Evolutionary conservation across 768 basidiomycete species (phyloP), one percentile per base, ranked within the genome.

Genomic region (Mycena maculata): DNA sequence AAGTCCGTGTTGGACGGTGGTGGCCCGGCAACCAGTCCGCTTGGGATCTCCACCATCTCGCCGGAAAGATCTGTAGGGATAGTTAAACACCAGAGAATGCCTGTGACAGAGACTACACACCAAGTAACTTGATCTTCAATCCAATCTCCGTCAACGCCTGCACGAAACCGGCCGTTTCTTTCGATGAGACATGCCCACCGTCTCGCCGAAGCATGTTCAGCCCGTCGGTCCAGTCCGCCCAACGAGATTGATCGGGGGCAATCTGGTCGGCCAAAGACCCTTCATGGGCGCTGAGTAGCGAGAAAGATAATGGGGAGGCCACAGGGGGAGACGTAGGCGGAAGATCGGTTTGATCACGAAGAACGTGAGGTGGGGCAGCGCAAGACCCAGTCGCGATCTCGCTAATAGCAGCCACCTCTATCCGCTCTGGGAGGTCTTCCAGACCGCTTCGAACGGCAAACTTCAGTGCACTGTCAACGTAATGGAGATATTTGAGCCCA

Each of bases 191-290:
- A 75, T 94, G 93, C 10, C 92, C 92, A 20, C 93, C 89, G 70
- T 92, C 93, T 56, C 89, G 82, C 42, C 93, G 83, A 44, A 96
- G 84, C 89, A 96, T 92, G 72, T 94, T 94, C 77, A 97, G 75
- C 5, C 95, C 95, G 76, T 97, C 95, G 3, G 94, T 94, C 95
- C 95, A 97, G 79, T 97, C 95, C 18, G 93, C 92, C 91, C 93
- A 96, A 20, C 91, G 83, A 20, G 90, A 88, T 57, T 87, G 85
- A 76, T 95, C 89, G 30, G 90, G 88, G 4, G 93, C 92, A 71
- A 94, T 89, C 63, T 90, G 87, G 75, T 94, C 92, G 5, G 91
- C 93, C 63, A 94, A 75, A 2, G 91, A 89, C 22, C 87, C 89
- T 71, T 92, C 91, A 71, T 85, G 88, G 9, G 87, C 83, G 63